A percentile compares a stretch with the other conserved stretches of the same genome.
These are phyloP conservation scores for Cercospora berteroae DNA, from an alignment of 2,329 filamentous ascomycete genomes.

Conservation along the genomic window DNA sequence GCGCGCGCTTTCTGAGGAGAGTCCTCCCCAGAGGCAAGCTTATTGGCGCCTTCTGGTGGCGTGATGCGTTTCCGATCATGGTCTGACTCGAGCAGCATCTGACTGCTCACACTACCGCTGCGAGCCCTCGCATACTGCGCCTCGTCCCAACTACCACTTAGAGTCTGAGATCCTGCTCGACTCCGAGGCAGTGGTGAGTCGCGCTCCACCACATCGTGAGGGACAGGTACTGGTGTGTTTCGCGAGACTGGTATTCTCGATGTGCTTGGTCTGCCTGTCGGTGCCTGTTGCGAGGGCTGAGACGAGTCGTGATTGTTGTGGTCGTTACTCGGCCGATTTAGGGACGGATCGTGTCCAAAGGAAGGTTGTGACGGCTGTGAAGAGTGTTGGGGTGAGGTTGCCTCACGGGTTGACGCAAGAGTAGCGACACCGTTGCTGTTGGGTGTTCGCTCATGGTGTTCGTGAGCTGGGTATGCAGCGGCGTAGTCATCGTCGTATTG, in stretches of 20 bases:
- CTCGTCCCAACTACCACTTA: slow-evolving; percentile 55
- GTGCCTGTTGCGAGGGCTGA: slow-evolving; percentile 38
- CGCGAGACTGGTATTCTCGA: slow-evolving; percentile 88
- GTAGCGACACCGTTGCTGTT: neutral
- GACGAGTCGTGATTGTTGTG: slow-evolving; percentile 37
- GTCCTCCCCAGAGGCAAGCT: slow-evolving; percentile 24
- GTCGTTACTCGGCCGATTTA: slow-evolving; percentile 28
- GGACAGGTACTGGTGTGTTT: slow-evolving; percentile 72
- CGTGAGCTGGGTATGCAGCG: slow-evolving; percentile 24
- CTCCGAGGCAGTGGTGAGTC: slow-evolving; percentile 66
- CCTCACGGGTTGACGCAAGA: slow-evolving; percentile 2
- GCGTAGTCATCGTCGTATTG: slow-evolving; percentile 26
- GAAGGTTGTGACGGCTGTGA: slow-evolving; percentile 35
- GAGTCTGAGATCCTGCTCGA: slow-evolving; percentile 55
- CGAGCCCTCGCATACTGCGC: slow-evolving; percentile 51
- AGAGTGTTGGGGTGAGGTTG: neutral
- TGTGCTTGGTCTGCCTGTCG: slow-evolving; percentile 46
- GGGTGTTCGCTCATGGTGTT: slow-evolving; percentile 27
- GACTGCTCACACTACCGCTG: slow-evolving; percentile 64
- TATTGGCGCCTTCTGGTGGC: slow-evolving; percentile 39
- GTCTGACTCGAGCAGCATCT: slow-evolving; percentile 51
- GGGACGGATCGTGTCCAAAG: slow-evolving; percentile 62
- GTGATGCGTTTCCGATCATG: slow-evolving; percentile 36
- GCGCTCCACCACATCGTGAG: slow-evolving; percentile 69
- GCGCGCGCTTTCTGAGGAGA: slow-evolving; percentile 43